Evolutionary conservation across 768 basidiomycete species (phyloP).

Genomic region (Boletus patriciae): DNA sequence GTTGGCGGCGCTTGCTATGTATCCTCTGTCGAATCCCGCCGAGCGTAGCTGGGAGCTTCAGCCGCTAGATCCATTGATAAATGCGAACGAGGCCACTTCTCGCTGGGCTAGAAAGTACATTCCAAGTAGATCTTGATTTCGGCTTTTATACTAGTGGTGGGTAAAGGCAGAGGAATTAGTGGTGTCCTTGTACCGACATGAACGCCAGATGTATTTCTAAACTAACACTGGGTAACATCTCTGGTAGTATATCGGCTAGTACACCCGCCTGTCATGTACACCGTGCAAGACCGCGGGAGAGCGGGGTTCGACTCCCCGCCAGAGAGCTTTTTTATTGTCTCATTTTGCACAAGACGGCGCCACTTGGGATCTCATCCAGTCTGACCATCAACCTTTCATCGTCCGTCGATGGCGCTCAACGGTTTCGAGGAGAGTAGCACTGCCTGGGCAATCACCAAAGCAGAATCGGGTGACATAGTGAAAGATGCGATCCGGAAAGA

Average conservation of each 20-base stretch:
- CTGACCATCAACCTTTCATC: not conserved
- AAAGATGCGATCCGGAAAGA: slow-evolving; percentile 79
- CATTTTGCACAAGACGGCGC: not conserved
- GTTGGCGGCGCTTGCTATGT: slow-evolving; percentile 76
- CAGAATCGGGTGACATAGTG: slow-evolving; percentile 59
- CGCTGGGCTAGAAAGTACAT: slow-evolving; percentile 66
- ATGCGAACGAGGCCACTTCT: slow-evolving; percentile 64
- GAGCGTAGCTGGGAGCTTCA: slow-evolving; percentile 55
- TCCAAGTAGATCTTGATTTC: slow-evolving; percentile 30
- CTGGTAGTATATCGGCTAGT: slow-evolving; percentile 54
- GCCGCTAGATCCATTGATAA: slow-evolving; percentile 66
- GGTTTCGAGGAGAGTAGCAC: slow-evolving; percentile 38
- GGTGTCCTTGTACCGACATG: not conserved
- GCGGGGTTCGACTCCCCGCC: slow-evolving; percentile 50
- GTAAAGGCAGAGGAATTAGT: not conserved
- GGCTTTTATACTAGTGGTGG: not conserved
- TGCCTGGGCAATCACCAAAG: slow-evolving; percentile 50
- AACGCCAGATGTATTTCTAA: not conserved
- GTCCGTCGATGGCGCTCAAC: slow-evolving; percentile 45
- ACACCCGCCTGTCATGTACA: slow-evolving; percentile 47
- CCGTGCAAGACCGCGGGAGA: slow-evolving; percentile 34
- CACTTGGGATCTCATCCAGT: too few relatives aligned
- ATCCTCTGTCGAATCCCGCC: slow-evolving; percentile 41
- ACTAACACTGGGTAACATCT: slow-evolving; percentile 7
- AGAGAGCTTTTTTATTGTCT: slow-evolving; percentile 33